These are phyloP conservation scores for Primulina eburnea DNA, from an alignment of 257 asterid genomes.

Conservation along the genomic window DNA sequence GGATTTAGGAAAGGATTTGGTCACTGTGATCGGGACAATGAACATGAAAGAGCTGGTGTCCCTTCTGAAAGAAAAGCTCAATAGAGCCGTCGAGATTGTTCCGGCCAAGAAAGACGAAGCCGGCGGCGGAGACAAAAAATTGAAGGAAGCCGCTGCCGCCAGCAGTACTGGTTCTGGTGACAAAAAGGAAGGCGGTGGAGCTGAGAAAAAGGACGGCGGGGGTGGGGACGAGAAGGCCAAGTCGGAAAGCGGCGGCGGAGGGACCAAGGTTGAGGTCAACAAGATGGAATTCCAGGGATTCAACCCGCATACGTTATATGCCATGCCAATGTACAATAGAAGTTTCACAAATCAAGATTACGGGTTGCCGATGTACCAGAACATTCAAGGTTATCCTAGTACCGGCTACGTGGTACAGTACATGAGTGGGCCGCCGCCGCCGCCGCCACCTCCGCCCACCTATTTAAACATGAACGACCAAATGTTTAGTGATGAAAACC, in stretches of 20 bases:
- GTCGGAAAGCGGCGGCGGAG: slow-evolving; percentile 32
- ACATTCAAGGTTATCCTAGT: slow-evolving; percentile 17
- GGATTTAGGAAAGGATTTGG: slow-evolving; percentile 62
- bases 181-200: slow-evolving; percentile 16
- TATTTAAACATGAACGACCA: slow-evolving; percentile 29
- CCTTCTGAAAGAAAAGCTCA: slow-evolving; percentile 65
- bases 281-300: slow-evolving; percentile 51
- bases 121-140: slow-evolving; percentile 37
- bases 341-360: slow-evolving; percentile 56
- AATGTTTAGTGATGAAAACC: slow-evolving; percentile 51
- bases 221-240: slow-evolving; percentile 8
- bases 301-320: slow-evolving; percentile 46
- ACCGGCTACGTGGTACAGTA: slow-evolving; percentile 28
- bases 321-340: slow-evolving; percentile 53
- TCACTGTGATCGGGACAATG: slow-evolving; percentile 74
- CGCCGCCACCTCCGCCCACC: slow-evolving; percentile 31
- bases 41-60: slow-evolving; percentile 57
- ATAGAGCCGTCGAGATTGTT: slow-evolving; percentile 48
- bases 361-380: slow-evolving; percentile 29
- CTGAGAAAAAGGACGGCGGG: slow-evolving; percentile 1
- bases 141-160: not conserved
- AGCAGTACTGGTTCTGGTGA: slow-evolving; percentile 25
- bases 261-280: slow-evolving; percentile 46
- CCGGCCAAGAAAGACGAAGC: slow-evolving; percentile 61
- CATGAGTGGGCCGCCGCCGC: slow-evolving; percentile 22